These are phyloP conservation scores for Aureobasidium sp. DNA, from an alignment of 2,329 filamentous ascomycete genomes.

Conservation along the genomic window DNA sequence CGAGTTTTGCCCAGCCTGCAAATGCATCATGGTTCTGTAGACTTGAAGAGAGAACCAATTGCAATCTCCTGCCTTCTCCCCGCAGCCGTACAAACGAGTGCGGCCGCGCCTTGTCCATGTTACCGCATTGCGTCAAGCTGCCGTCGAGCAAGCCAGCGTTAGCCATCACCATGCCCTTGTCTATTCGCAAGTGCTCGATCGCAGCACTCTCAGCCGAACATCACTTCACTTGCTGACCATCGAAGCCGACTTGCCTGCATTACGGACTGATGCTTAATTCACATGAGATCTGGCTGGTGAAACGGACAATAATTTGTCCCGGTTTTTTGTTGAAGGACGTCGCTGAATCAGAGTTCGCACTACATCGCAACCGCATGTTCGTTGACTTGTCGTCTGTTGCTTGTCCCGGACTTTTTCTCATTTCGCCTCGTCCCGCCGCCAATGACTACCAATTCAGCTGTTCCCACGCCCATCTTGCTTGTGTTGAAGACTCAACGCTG, in stretches of 20 bases:
- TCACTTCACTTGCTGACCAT: conserved; percentile 3
- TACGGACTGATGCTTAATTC: background rate
- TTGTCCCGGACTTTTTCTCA: conserved; percentile 1
- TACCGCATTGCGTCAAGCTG: conserved; percentile 9
- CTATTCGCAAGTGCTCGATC: background rate
- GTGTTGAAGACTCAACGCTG: conserved; percentile 10
- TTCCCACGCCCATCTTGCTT: background rate
- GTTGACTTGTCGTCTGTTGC: conserved; percentile 10
- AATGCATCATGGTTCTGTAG: conserved; percentile 8
- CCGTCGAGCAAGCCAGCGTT: background rate
- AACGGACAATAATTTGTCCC: conserved; percentile 3
- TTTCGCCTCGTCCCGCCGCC: background rate
- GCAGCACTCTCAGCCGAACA: background rate
- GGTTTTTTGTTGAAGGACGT: conserved; percentile 3
- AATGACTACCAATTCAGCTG: background rate
- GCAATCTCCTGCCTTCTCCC: background rate
- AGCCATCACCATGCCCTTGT: background rate
- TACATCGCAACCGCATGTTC: conserved; percentile 10
- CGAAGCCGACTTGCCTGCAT: background rate
- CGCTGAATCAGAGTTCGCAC: conserved; percentile 8
- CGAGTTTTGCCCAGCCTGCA: conserved; percentile 1
- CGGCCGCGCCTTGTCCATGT: conserved; percentile 3
- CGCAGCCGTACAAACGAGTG: background rate
- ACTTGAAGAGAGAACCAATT: background rate
- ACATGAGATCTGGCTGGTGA: conserved; percentile 5